These are phyloP conservation scores for Filosporella fistucella DNA, from an alignment of 495 filamentous ascomycete species.

Conservation along the genomic window DNA sequence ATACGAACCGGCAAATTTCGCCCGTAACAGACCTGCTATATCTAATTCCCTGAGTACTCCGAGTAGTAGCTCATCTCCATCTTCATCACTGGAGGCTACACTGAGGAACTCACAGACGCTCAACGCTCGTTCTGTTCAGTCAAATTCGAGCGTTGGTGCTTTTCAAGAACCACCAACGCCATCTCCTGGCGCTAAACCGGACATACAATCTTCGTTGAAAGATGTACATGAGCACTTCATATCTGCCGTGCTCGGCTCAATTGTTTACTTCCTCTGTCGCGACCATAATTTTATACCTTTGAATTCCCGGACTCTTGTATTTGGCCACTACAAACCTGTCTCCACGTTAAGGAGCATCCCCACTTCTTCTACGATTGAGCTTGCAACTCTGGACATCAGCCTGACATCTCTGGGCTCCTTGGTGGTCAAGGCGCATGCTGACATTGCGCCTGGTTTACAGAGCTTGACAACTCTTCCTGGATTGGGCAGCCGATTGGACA, in stretches of 20 bases:
- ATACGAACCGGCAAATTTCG: slow-evolving; percentile 40
- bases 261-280: slow-evolving; percentile 23
- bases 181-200: slow-evolving; percentile 15
- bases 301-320: slow-evolving; percentile 24
- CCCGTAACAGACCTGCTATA: slow-evolving; percentile 30
- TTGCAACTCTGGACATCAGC: slow-evolving; percentile 26
- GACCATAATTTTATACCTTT: slow-evolving; percentile 21
- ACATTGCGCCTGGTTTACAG: slow-evolving; percentile 17
- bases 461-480: slow-evolving; percentile 4
- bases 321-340: slow-evolving; percentile 2
- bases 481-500: neutral
- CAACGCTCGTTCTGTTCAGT: slow-evolving; percentile 17
- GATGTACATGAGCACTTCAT: slow-evolving; percentile 26
- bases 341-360: neutral
- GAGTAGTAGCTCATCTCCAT: slow-evolving; percentile 42
- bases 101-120: slow-evolving; percentile 30
- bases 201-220: slow-evolving; percentile 2
- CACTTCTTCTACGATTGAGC: slow-evolving; percentile 5
- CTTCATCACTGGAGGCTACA: slow-evolving; percentile 35
- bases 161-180: slow-evolving; percentile 12
- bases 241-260: slow-evolving; percentile 20
- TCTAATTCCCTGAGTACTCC: slow-evolving; percentile 33
- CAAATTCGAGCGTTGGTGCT: slow-evolving; percentile 5
- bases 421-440: slow-evolving; percentile 22
- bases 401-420: slow-evolving; percentile 23